Evolutionary conservation across 2,329 filamentous ascomycete species (phyloP).

Genomic region (Botrytis fragariae): DNA sequence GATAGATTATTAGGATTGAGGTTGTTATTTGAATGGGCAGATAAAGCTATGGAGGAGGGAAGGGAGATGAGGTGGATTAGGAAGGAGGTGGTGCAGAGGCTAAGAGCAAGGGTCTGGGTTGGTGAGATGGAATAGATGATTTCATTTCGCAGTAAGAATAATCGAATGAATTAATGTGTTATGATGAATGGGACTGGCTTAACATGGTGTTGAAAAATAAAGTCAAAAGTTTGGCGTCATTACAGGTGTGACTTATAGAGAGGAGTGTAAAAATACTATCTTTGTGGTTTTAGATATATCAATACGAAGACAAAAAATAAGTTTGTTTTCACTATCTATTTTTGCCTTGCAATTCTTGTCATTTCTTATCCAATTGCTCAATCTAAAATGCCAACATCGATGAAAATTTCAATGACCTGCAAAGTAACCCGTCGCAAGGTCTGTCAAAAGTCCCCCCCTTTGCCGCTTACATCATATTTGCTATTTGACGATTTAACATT

Average conservation of each 20-base stretch:
- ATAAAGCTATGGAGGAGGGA: slow-evolving; percentile 44
- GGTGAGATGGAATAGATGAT: slow-evolving; percentile 26
- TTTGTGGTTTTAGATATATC: neutral
- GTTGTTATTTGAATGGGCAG: slow-evolving; percentile 66
- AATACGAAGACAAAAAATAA: neutral
- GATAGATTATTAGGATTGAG: slow-evolving; percentile 61
- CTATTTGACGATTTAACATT: neutral
- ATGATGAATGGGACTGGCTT: neutral
- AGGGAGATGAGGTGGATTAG: slow-evolving; percentile 52
- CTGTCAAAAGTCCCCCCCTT: too few species aligned
- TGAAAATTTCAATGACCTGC: neutral
- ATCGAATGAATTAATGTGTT: slow-evolving; percentile 16
- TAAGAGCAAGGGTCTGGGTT: slow-evolving; percentile 52
- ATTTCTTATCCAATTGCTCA: neutral
- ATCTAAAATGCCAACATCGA: neutral
- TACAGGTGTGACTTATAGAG: neutral
- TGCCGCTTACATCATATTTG: neutral
- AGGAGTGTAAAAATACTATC: neutral
- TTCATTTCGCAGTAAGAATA: neutral
- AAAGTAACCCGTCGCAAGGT: too few species aligned
- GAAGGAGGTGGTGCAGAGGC: slow-evolving; percentile 52
- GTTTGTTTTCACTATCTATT: neutral
- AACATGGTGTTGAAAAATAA: neutral
- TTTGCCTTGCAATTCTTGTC: neutral
- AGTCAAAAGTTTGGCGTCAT: neutral